Conservation (phyloP, 768 basidiomycete species). For the Suillus decipiens region DNA sequence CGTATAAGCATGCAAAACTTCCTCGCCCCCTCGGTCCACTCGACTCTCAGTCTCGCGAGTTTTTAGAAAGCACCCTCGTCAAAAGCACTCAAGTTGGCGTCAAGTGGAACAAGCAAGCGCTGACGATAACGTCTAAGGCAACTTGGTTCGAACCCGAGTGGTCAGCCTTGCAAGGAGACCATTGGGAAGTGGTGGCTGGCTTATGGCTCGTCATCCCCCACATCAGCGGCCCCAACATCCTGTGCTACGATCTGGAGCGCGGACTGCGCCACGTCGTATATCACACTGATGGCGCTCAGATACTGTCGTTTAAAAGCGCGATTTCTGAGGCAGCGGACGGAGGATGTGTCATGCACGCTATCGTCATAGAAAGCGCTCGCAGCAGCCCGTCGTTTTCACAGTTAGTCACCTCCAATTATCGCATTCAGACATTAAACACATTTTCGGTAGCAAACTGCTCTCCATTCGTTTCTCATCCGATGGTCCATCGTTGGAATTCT, state of each 20-base stretch:
- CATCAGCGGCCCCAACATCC: background rate
- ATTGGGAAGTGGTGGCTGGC: slow-evolving; percentile 7
- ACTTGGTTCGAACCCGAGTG: slow-evolving; percentile 6
- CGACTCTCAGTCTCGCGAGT: slow-evolving; percentile 7
- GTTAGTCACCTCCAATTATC: background rate
- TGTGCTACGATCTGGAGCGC: slow-evolving; percentile 4
- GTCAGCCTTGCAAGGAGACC: slow-evolving; percentile 5
- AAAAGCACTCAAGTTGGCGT: slow-evolving; percentile 4
- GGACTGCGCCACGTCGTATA: slow-evolving; percentile 3
- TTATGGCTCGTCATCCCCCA: slow-evolving; percentile 1
- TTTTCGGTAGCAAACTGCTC: background rate
- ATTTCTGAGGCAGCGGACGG: slow-evolving; percentile 2
- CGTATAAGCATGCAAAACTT: background rate
- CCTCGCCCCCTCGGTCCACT: slow-evolving; percentile 6
- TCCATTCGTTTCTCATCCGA: background rate
- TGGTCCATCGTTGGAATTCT: background rate
- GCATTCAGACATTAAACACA: background rate
- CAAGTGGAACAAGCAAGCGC: slow-evolving; percentile 6
- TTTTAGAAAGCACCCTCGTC: background rate
- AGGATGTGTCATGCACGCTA: background rate
- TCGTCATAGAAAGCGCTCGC: slow-evolving; percentile 1
- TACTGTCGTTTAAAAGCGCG: background rate
- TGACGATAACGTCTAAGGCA: slow-evolving; percentile 2
- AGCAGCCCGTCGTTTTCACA: background rate
- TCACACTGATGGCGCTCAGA: background rate